These are phyloP conservation scores for Ophiostoma triangulosporum DNA, from an alignment of 2,329 filamentous ascomycete species.

Conservation along the genomic window DNA sequence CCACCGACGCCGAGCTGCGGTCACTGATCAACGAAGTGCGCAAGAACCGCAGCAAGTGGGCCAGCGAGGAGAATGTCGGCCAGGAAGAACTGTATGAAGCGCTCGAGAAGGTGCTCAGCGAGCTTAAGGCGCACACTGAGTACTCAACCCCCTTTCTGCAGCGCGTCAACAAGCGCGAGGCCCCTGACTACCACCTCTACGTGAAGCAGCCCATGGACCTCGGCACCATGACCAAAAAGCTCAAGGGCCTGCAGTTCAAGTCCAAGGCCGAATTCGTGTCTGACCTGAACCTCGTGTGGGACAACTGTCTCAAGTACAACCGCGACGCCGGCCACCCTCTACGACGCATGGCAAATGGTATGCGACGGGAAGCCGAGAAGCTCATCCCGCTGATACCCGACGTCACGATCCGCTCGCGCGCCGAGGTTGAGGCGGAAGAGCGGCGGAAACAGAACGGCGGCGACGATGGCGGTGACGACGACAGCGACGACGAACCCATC, in stretches of 20 bases:
- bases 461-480: slow-evolving; percentile 73
- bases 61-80: slow-evolving; percentile 90
- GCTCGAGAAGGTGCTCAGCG: slow-evolving; percentile 88
- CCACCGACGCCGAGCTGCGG: slow-evolving; percentile 83
- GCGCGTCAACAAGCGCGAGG: slow-evolving; percentile 91
- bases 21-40: slow-evolving; percentile 93
- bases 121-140: slow-evolving; percentile 93
- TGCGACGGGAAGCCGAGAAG: slow-evolving; percentile 96
- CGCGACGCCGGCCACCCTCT: slow-evolving; percentile 76
- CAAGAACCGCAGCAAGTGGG: slow-evolving; percentile 98
- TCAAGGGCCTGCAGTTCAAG: slow-evolving; percentile 66
- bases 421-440: slow-evolving; percentile 83
- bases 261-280: slow-evolving; percentile 90
- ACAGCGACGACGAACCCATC: slow-evolving; percentile 94
- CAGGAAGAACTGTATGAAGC: slow-evolving; percentile 98
- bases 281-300: slow-evolving; percentile 91
- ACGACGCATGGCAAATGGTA: slow-evolving; percentile 83
- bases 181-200: slow-evolving; percentile 83
- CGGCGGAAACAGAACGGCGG: slow-evolving; percentile 76
- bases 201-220: slow-evolving; percentile 98
- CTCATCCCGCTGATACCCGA: slow-evolving; percentile 91
- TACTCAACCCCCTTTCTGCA: slow-evolving; percentile 94
- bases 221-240: slow-evolving; percentile 95
- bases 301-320: slow-evolving; percentile 94
- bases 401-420: slow-evolving; percentile 75